Conservation (phyloP, 208 protist genomes). For the Polymyxa betae region DNA sequence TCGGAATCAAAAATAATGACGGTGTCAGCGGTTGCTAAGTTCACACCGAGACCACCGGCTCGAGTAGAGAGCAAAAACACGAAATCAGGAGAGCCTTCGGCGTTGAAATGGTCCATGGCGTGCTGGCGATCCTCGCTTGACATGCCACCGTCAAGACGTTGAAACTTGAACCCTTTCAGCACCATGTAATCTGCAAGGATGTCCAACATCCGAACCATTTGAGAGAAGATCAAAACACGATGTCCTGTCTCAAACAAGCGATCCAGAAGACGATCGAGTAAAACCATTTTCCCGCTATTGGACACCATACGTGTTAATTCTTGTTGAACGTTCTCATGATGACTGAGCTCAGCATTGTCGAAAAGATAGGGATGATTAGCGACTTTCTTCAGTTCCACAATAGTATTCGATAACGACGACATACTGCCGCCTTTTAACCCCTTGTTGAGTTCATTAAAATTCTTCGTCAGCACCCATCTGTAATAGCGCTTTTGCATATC, state of each 20-base stretch:
- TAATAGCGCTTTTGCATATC: constrained; percentile 79
- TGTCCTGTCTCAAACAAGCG: constrained; percentile 81
- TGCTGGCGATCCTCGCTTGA: constrained; percentile 52
- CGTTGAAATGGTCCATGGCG: constrained; percentile 71
- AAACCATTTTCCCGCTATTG: constrained; percentile 82
- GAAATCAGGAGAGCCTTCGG: constrained; percentile 55
- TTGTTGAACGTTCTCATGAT: neutral
- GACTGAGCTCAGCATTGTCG: neutral
- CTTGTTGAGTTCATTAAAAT: constrained; percentile 72
- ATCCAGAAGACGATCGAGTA: constrained; percentile 85
- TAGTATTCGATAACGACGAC: constrained; percentile 54
- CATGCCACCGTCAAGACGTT: constrained; percentile 71
- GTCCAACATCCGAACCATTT: constrained; percentile 88
- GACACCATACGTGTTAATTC: neutral
- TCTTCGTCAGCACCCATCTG: constrained; percentile 75
- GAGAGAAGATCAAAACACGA: constrained; percentile 91
- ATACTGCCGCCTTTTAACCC: constrained; percentile 56
- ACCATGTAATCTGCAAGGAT: constrained; percentile 85
- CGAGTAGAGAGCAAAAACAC: constrained; percentile 72
- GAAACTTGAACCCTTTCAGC: constrained; percentile 74
- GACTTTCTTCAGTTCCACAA: constrained; percentile 83
- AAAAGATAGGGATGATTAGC: constrained; percentile 86
- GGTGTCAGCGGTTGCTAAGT: constrained; percentile 93
- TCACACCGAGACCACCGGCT: constrained; percentile 81
- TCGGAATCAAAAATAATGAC: constrained; percentile 97